A percentile compares a stretch with the other conserved stretches of the same genome.
These are phyloP conservation scores for Blastocystis sp. DNA, from an alignment of 352 stramenopile genomes.

Conservation along the genomic window DNA sequence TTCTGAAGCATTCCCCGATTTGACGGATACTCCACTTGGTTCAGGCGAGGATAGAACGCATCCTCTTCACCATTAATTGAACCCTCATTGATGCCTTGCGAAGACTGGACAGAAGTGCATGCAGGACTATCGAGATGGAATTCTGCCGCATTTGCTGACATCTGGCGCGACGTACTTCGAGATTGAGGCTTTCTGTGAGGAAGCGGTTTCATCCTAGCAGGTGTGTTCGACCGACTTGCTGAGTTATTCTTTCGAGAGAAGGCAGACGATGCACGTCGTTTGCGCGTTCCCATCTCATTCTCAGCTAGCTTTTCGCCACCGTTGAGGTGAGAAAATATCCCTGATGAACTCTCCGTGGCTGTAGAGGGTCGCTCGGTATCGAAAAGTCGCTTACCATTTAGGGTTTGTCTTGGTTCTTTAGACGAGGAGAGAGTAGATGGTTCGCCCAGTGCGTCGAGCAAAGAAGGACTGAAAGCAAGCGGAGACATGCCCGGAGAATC, in stretches of 20 bases:
- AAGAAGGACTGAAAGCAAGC: neutral
- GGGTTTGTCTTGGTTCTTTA: neutral
- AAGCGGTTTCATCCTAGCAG: neutral
- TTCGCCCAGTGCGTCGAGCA: neutral
- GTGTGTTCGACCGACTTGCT: neutral
- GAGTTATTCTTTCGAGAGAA: too few relatives aligned
- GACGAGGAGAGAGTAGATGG: neutral
- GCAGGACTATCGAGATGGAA: neutral
- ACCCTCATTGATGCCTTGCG: neutral
- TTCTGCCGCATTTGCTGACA: neutral
- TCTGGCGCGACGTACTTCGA: too few relatives aligned
- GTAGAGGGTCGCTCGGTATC: neutral
- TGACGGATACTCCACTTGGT: neutral
- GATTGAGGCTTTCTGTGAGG: too few relatives aligned
- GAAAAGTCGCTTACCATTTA: conserved; percentile 1
- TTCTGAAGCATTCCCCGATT: too few relatives aligned
- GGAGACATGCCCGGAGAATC: neutral
- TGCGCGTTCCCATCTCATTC: too few relatives aligned
- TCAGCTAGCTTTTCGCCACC: too few relatives aligned
- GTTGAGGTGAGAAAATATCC: neutral
- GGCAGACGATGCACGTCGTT: too few relatives aligned
- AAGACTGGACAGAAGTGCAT: neutral
- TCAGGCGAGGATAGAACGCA: neutral
- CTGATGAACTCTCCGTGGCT: neutral
- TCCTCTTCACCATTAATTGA: neutral